Percentiles rank a stretch among this genome's conserved stretches.
Conservation (phyloP, 2,329 filamentous ascomycete genomes). For the Metarhizium anisopliae region DNA sequence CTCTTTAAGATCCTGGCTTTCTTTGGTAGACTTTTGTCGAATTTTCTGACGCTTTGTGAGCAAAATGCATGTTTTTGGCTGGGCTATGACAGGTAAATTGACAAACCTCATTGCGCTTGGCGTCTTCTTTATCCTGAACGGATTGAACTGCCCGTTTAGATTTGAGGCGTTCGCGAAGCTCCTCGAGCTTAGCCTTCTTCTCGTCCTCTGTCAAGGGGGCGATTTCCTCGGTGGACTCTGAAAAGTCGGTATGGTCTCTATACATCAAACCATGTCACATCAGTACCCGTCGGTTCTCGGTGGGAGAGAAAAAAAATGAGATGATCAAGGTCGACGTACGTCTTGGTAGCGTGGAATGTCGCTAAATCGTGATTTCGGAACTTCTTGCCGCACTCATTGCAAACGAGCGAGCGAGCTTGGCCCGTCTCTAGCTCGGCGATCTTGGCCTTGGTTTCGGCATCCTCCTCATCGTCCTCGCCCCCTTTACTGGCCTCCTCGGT, state of each 20-base stretch:
- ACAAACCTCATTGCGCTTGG: conserved; percentile 73
- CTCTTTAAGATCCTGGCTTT: conserved; percentile 83
- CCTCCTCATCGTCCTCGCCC: conserved; percentile 39
- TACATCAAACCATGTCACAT: conserved; percentile 27
- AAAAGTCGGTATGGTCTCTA: conserved; percentile 80
- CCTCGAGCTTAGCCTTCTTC: conserved; percentile 70
- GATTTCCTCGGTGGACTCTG: conserved; percentile 88
- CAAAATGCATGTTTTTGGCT: neutral
- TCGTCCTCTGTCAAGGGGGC: conserved; percentile 86
- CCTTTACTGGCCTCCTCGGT: conserved; percentile 27
- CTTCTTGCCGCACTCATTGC: conserved; percentile 90
- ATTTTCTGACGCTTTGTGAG: conserved; percentile 41
- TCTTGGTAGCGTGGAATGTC: conserved; percentile 85
- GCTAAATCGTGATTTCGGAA: conserved; percentile 76
- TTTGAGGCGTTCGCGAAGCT: conserved; percentile 62
- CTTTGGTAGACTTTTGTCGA: conserved; percentile 80
- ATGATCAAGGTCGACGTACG: conserved; percentile 33
- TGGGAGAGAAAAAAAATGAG: neutral
- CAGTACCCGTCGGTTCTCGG: neutral
- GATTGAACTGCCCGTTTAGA: conserved; percentile 63
- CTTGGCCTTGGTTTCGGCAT: conserved; percentile 40
- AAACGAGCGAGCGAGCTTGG: conserved; percentile 69
- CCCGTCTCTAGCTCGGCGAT: conserved; percentile 61
- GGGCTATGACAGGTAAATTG: too few relatives aligned
- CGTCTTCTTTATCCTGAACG: conserved; percentile 67